A percentile compares a stretch with the other conserved stretches of the same genome.
Conservation (phyloP, 306 rosid genomes). For the Dryas drummondii region DNA sequence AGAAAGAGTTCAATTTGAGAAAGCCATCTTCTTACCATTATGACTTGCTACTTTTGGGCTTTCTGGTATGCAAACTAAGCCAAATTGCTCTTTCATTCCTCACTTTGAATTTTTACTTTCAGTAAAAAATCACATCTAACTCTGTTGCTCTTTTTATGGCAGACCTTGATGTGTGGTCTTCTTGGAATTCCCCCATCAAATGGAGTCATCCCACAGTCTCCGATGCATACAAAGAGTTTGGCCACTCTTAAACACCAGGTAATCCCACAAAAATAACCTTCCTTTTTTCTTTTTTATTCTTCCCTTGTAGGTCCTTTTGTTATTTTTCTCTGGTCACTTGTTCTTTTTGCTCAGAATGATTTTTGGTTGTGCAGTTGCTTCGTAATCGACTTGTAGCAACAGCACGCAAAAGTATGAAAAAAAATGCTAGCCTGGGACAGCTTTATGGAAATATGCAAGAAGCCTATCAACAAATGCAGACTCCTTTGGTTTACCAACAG, state of each 20-base stretch:
- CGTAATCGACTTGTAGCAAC: slow-evolving; percentile 73
- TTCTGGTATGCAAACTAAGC: slow-evolving; percentile 54
- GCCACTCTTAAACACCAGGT: slow-evolving; percentile 99
- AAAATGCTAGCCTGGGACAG: slow-evolving; percentile 92
- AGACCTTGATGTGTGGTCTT: slow-evolving; percentile 96
- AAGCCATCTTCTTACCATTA: slow-evolving; percentile 94
- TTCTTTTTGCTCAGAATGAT: slow-evolving; percentile 8
- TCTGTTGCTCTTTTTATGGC: slow-evolving; percentile 15
- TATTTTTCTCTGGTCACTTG: neutral
- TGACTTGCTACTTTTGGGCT: slow-evolving; percentile 86
- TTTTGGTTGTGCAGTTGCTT: slow-evolving; percentile 59
- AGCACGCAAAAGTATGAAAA: slow-evolving; percentile 66
- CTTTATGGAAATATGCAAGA: slow-evolving; percentile 95
- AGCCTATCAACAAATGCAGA: slow-evolving; percentile 92
- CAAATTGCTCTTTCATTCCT: slow-evolving; percentile 3
- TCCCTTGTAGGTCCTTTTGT: neutral
- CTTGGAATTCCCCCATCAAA: slow-evolving; percentile 93
- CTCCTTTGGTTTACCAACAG: slow-evolving; percentile 78
- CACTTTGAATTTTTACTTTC: neutral
- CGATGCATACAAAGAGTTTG: slow-evolving; percentile 97
- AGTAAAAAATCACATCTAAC: neutral
- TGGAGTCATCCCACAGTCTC: slow-evolving; percentile 98
- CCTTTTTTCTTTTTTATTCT: neutral
- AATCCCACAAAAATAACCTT: slow-evolving; percentile 15
- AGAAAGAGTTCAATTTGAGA: slow-evolving; percentile 92